These are phyloP conservation scores for Aspergillus carlsbadensis DNA, from an alignment of 495 filamentous ascomycete genomes.

Conservation along the genomic window DNA sequence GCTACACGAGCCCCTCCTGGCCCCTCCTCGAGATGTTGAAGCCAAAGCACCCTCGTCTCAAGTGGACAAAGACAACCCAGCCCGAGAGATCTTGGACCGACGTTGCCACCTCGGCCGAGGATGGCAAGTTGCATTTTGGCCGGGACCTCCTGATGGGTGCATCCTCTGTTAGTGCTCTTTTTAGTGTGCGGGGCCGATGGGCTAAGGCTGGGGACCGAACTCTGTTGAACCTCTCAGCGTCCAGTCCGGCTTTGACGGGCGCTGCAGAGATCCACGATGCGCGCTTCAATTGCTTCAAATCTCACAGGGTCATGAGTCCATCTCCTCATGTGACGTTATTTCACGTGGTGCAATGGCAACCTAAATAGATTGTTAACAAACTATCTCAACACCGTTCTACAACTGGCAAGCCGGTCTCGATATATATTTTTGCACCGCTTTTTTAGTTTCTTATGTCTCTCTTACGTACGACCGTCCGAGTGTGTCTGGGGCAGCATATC, in stretches of 20 bases:
- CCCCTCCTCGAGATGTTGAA: background rate
- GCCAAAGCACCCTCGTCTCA: no score
- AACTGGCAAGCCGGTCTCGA: no score
- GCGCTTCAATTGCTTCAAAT: background rate
- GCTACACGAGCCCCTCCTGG: no score
- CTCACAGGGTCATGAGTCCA: slow-evolving; percentile 8
- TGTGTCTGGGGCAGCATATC: no score
- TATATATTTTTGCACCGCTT: no score
- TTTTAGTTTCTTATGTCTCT: no score
- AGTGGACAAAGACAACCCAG: background rate
- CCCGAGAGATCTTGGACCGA: background rate
- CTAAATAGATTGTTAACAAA: no score
- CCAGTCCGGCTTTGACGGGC: background rate
- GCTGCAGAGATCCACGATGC: slow-evolving; percentile 6
- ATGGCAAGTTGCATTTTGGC: background rate
- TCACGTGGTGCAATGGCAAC: slow-evolving; percentile 14
- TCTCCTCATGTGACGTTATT: slow-evolving; percentile 10
- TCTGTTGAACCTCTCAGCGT: slow-evolving; percentile 13
- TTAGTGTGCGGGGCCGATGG: slow-evolving; percentile 13
- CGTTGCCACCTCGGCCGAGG: slow-evolving; percentile 4
- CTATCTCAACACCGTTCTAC: no score
- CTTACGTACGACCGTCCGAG: no score
- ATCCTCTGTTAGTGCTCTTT: background rate
- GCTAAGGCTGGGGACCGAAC: slow-evolving; percentile 1
- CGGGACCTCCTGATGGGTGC: background rate